phyloP scores from a whole-genome alignment of 495 filamentous ascomycete genomes.

The Aspergillus diversus region DNA sequence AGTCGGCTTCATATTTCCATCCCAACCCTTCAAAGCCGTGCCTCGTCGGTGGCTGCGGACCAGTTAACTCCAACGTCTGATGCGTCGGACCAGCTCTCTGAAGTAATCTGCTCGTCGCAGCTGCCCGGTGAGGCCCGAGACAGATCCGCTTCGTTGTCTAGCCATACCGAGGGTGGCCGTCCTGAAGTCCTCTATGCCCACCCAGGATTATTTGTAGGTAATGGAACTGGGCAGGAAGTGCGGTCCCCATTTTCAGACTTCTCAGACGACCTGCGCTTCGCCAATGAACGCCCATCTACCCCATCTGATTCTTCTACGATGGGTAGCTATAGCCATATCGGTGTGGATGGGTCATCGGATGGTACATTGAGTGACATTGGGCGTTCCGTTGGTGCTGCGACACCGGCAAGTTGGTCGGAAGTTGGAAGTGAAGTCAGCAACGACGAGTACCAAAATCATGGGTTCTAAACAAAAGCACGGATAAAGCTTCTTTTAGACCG shows the following conservation, averaged over 20 bases:
- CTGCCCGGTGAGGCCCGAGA: constrained; percentile 16
- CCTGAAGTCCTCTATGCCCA: constrained; percentile 41
- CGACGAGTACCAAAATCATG: constrained; percentile 41
- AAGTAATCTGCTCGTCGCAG: constrained; percentile 6
- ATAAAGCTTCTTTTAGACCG: neutral
- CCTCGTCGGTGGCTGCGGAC: constrained; percentile 44
- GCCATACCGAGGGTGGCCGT: constrained; percentile 35
- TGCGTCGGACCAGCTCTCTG: constrained; percentile 29
- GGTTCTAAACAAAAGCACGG: constrained; percentile 9
- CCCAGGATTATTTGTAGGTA: constrained; percentile 33
- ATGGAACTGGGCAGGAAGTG: constrained; percentile 34
- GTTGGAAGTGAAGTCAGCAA: constrained; percentile 73
- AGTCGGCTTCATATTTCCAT: constrained; percentile 36
- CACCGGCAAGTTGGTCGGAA: constrained; percentile 77
- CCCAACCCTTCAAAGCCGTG: constrained; percentile 41
- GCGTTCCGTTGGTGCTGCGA: constrained; percentile 50
- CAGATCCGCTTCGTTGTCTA: constrained; percentile 30
- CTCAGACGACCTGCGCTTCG: constrained; percentile 22
- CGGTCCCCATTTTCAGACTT: constrained; percentile 34
- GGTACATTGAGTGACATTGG: constrained; percentile 71
- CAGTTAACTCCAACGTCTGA: constrained; percentile 56
- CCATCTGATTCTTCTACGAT: constrained; percentile 39
- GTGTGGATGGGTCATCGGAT: constrained; percentile 40
- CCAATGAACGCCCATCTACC: constrained; percentile 37
- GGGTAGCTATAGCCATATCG: constrained; percentile 43